A percentile compares a stretch with the other conserved stretches of the same genome.
These are phyloP conservation scores for Hippophae tibetana DNA, from an alignment of 306 rosid species.

Conservation along the genomic window DNA sequence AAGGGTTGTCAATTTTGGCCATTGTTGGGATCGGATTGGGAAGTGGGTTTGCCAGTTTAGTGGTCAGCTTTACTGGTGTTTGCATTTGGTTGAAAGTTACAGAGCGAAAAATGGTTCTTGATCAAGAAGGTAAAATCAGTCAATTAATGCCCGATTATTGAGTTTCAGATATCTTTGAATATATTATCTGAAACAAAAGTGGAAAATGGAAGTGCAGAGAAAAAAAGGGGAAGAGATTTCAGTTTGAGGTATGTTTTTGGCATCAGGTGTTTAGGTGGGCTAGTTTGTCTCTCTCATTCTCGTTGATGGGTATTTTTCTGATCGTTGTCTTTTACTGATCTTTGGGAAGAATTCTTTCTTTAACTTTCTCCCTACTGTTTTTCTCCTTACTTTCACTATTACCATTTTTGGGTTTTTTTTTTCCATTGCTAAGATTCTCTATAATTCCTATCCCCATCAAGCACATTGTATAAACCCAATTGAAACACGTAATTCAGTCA, in stretches of 20 bases:
- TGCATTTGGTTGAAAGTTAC: conserved; percentile 87
- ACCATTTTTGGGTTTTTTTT: conserved; percentile 18
- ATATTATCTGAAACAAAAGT: conserved; percentile 6
- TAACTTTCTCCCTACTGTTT: background rate
- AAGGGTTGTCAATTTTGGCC: conserved; percentile 68
- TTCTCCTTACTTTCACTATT: conserved; percentile 6
- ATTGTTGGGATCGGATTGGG: conserved; percentile 95
- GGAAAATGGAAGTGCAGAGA: background rate
- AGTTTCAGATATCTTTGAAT: conserved; percentile 33
- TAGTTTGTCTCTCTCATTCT: background rate
- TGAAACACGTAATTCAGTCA: conserved; percentile 15
- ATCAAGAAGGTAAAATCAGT: conserved; percentile 63
- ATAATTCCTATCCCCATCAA: conserved; percentile 19
- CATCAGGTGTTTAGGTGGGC: conserved; percentile 24
- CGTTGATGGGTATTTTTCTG: conserved; percentile 25
- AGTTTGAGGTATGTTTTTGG: conserved; percentile 23
- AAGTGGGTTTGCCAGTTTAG: conserved; percentile 79
- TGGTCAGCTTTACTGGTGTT: conserved; percentile 79
- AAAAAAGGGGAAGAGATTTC: conserved; percentile 10
- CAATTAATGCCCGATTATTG: conserved; percentile 92
- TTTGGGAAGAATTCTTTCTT: conserved; percentile 12
- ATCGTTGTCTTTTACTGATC: conserved; percentile 30
- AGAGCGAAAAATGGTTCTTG: conserved; percentile 59
- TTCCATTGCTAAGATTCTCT: conserved; percentile 11
- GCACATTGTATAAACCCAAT: conserved; percentile 30